These are phyloP conservation scores for Cryptococcus sp. DNA, from an alignment of 1,284 basidiomycete species.

Conservation along the genomic window DNA sequence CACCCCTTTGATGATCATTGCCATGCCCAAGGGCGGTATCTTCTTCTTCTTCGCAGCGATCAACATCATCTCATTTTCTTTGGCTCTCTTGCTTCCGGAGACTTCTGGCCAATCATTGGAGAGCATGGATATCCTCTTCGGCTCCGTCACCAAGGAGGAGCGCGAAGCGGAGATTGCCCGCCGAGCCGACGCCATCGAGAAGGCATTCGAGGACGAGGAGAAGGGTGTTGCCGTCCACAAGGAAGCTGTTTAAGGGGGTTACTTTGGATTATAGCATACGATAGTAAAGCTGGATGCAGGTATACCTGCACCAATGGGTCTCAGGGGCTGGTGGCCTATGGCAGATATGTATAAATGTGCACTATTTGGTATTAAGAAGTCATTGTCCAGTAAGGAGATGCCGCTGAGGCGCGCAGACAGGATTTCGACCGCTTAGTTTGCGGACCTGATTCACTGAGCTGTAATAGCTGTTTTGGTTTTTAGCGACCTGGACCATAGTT, in stretches of 20 bases:
- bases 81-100: slow-evolving; percentile 61
- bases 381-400: too few species aligned
- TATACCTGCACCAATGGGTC: too few species aligned
- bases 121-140: slow-evolving; percentile 73
- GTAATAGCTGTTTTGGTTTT: too few species aligned
- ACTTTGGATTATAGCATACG: too few species aligned
- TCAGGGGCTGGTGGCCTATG: too few species aligned
- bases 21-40: slow-evolving; percentile 43
- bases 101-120: slow-evolving; percentile 63
- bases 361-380: too few species aligned
- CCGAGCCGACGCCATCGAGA: slow-evolving; percentile 20
- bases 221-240: slow-evolving; percentile 11
- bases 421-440: not conserved
- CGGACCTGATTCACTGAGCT: not conserved
- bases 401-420: not conserved
- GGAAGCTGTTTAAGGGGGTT: slow-evolving; percentile 1
- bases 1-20: slow-evolving; percentile 65
- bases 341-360: too few species aligned
- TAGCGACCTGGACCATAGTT: too few species aligned
- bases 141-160: slow-evolving; percentile 62
- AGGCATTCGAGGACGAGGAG: slow-evolving; percentile 23
- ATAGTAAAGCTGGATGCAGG: too few species aligned
- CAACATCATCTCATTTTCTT: slow-evolving; percentile 43
- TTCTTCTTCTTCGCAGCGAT: slow-evolving; percentile 52
- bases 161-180: slow-evolving; percentile 60